These are phyloP conservation scores for Psilocybe azurescens DNA, from an alignment of 768 basidiomycete species.

Conservation along the genomic window DNA sequence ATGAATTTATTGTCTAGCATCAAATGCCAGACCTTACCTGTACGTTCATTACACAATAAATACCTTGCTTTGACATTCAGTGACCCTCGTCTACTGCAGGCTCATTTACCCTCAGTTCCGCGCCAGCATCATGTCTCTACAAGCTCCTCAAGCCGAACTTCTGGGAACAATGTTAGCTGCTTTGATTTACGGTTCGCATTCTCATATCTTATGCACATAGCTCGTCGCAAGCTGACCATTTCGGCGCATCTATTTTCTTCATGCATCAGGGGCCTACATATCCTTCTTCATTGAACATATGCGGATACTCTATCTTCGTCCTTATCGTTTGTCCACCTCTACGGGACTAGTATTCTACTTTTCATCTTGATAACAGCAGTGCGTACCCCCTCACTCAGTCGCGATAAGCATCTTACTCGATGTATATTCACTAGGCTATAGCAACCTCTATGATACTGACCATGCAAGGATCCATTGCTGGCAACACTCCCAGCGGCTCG, in stretches of 20 bases:
- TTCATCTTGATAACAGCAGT: conserved; percentile 8
- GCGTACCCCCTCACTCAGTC: background rate
- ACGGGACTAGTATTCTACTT: conserved; percentile 3
- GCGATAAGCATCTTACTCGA: background rate
- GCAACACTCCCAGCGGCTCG: background rate
- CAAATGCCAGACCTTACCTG: too few relatives aligned
- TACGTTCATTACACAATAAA: too few relatives aligned
- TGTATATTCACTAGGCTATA: background rate
- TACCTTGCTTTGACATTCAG: too few relatives aligned
- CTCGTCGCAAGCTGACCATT: background rate
- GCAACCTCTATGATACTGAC: background rate
- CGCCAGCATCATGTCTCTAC: background rate
- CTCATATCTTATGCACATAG: background rate
- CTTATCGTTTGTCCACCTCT: background rate
- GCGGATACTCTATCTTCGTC: conserved; percentile 1
- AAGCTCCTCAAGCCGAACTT: background rate
- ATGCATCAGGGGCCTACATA: conserved; percentile 1
- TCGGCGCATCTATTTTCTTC: background rate
- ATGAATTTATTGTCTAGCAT: too few relatives aligned
- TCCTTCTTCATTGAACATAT: conserved; percentile 6
- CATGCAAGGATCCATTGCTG: background rate
- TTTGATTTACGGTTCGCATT: background rate
- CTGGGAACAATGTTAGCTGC: background rate
- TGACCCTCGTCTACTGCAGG: background rate
- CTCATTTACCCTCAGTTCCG: background rate